Evolutionary conservation across 495 filamentous ascomycete genomes (phyloP), one percentile per base, ranked within the genome.

Genomic region (Pseudotulostoma volvatum): DNA sequence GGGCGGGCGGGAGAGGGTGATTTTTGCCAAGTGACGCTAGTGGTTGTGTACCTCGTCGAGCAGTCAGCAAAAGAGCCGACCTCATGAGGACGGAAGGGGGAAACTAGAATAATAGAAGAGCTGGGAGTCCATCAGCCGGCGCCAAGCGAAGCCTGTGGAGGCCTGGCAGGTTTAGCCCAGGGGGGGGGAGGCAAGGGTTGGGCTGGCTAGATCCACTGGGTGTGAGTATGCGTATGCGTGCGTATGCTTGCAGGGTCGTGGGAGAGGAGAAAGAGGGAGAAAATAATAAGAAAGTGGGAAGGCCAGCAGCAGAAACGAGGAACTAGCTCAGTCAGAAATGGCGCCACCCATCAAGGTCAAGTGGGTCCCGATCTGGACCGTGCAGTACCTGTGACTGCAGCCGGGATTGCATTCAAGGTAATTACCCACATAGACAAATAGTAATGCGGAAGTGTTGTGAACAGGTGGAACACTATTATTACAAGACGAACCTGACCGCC

Each of bases 1-100:
- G 63, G 63, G 61, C 59, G 59, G 59, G 53, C 50, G 57, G 51
- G 51, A 62, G 61, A 52, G 53, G 55, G 60, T 51, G 56, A 63
- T 56, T 50, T 50, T 49, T 51, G 60, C 59, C 62, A 64, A 66
- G 58, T 28, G 35, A 43, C 58, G 55, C 63, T 66, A 66, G 63
- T 64, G 63, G 63, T 62, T 63, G 59, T 45, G 63, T 48, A 65
- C 56, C 56, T 61, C 49, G 31, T 48, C 44, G 49, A 47, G 54
- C 52, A 55, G 56, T 57, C 53, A 61, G 50, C 45, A n/a, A n/a
- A 37, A 18, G 4, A 17, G 23, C 23, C 5, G 23, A 28, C 23
- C 23, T 28, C 23, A 37, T 17, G 13, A 37, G 35, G 2, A 9
- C 28, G 3, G 37, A 30, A 32, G 37, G 37, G 28, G 23, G 23